Conservation (phyloP, 148 eudicot genomes). For the Limonium bicolor region DNA sequence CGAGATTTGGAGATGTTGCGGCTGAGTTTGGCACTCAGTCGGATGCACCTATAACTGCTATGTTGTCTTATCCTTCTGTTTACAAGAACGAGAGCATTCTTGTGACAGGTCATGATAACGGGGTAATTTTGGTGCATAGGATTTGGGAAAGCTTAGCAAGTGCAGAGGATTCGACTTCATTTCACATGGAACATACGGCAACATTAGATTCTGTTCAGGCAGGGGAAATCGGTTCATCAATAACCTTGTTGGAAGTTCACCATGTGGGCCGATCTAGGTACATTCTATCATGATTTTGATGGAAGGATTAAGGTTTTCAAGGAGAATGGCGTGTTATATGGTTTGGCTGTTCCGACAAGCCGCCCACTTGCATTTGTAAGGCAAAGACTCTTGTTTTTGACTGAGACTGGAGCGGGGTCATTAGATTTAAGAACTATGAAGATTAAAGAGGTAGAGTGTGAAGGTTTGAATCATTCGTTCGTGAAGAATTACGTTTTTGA, state of each 20-base stretch:
- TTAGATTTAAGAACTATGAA: slow-evolving; percentile 92
- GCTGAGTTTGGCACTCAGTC: slow-evolving; percentile 34
- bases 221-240: slow-evolving; percentile 20
- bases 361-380: slow-evolving; percentile 76
- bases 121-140: slow-evolving; percentile 52
- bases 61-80: slow-evolving; percentile 54
- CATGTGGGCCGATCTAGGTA: slow-evolving; percentile 66
- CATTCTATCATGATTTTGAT: slow-evolving; percentile 43
- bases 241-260: slow-evolving; percentile 61
- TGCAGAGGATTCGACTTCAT: slow-evolving; percentile 37
- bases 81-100: slow-evolving; percentile 67
- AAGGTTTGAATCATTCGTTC: slow-evolving; percentile 63
- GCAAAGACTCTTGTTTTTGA: slow-evolving; percentile 77
- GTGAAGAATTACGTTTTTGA: slow-evolving; percentile 64
- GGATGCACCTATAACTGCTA: slow-evolving; percentile 42
- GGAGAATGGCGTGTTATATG: slow-evolving; percentile 63
- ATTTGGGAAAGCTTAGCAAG: slow-evolving; percentile 40
- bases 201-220: slow-evolving; percentile 14
- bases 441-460: slow-evolving; percentile 63
- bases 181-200: slow-evolving; percentile 31
- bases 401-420: slow-evolving; percentile 86
- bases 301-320: slow-evolving; percentile 60
- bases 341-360: slow-evolving; percentile 49
- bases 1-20: slow-evolving; percentile 54
- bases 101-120: slow-evolving; percentile 74